Evolutionary conservation across 768 basidiomycete species (phyloP).

Genomic region (Mycena leptocephala): DNA sequence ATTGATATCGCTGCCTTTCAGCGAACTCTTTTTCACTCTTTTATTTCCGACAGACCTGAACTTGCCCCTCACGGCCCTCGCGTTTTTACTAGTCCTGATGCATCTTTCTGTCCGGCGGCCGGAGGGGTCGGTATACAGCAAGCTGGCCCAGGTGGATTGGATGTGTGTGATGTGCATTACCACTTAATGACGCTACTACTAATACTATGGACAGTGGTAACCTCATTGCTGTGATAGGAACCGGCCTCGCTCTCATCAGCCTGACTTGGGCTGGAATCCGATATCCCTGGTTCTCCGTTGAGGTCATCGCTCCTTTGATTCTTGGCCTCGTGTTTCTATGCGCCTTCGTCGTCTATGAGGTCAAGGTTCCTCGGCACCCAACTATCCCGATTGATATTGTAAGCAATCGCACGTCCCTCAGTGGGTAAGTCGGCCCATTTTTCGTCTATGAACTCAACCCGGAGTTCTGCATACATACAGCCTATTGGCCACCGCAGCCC

Average conservation of each 20-base stretch:
- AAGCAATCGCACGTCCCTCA: slow-evolving; percentile 54
- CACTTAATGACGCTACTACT: neutral
- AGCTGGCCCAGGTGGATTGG: slow-evolving; percentile 54
- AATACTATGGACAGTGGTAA: slow-evolving; percentile 48
- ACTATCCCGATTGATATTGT: slow-evolving; percentile 48
- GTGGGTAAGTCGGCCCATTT: slow-evolving; percentile 44
- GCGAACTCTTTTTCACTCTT: neutral
- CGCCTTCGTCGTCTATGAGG: slow-evolving; percentile 47
- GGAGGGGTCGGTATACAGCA: slow-evolving; percentile 41
- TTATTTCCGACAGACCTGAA: slow-evolving; percentile 47
- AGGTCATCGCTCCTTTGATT: slow-evolving; percentile 57
- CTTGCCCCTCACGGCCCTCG: slow-evolving; percentile 45
- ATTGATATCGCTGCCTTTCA: neutral
- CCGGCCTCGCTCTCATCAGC: slow-evolving; percentile 49
- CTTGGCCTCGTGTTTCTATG: slow-evolving; percentile 51
- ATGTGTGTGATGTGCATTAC: slow-evolving; percentile 39
- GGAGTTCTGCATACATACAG: slow-evolving; percentile 21
- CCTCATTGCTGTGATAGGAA: slow-evolving; percentile 46
- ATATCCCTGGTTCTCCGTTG: slow-evolving; percentile 54
- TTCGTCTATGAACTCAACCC: neutral
- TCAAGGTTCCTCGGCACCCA: slow-evolving; percentile 33
- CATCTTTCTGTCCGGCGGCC: slow-evolving; percentile 46
- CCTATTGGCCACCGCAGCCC: slow-evolving; percentile 48
- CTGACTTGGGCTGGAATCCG: slow-evolving; percentile 56
- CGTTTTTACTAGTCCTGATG: slow-evolving; percentile 31